phyloP scores from a whole-genome alignment of 441 rosid species.

The Euphorbia schlechtendalii region DNA sequence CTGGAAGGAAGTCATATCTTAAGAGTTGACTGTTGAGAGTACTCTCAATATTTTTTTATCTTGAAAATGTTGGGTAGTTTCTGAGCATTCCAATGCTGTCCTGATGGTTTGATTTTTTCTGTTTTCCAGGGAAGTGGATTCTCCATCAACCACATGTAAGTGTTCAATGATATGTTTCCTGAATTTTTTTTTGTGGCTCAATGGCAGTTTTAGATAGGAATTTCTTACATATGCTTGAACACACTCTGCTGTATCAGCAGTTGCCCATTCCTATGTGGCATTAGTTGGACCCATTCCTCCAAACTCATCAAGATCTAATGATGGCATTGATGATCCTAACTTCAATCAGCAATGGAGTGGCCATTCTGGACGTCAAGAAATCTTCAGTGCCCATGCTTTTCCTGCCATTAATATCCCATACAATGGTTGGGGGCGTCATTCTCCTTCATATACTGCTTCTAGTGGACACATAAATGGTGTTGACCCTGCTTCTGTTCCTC shows the following conservation, averaged over 20 bases:
- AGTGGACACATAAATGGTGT: constrained; percentile 32
- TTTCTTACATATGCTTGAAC: constrained; percentile 14
- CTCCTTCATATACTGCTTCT: constrained; percentile 39
- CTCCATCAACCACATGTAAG: constrained; percentile 58
- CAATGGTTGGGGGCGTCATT: constrained; percentile 40
- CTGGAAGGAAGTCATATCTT: neutral
- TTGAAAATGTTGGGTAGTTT: neutral
- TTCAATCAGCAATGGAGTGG: constrained; percentile 53
- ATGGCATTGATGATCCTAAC: constrained; percentile 32
- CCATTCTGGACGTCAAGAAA: constrained; percentile 31
- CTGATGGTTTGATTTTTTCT: constrained; percentile 15
- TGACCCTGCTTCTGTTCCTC: constrained; percentile 39
- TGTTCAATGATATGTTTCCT: constrained; percentile 3
- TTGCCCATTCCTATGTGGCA: constrained; percentile 50
- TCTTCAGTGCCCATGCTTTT: constrained; percentile 42
- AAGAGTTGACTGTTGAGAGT: neutral
- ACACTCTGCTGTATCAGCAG: constrained; percentile 33
- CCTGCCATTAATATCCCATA: constrained; percentile 48
- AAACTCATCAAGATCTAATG: constrained; percentile 33
- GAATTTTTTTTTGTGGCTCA: constrained; percentile 6
- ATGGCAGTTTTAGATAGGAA: neutral
- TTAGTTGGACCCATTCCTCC: constrained; percentile 46
- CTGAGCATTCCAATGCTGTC: neutral
- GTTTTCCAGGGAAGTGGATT: constrained; percentile 60
- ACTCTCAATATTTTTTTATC: neutral